phyloP scores from a whole-genome alignment of 176 grass and related monocot species.

The Cenchrus purpureus region DNA sequence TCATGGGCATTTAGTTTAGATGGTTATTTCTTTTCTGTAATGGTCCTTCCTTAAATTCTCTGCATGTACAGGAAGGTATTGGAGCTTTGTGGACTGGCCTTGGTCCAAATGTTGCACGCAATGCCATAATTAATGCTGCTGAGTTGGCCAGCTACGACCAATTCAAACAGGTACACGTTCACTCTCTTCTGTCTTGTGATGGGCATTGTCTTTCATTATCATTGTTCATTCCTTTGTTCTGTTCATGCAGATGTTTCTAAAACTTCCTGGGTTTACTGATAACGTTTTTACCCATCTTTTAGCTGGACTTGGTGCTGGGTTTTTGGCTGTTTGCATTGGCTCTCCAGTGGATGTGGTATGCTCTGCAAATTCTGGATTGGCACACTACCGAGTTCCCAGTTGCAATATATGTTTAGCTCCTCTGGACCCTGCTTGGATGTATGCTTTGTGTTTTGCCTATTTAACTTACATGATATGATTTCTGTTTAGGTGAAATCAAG shows the following conservation, averaged over 20 bases:
- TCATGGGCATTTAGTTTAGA: conserved; percentile 3
- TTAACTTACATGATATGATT: background rate
- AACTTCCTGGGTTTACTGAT: conserved; percentile 90
- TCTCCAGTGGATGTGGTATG: conserved; percentile 95
- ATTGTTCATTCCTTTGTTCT: conserved; percentile 50
- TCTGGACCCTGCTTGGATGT: conserved; percentile 4
- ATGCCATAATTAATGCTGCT: conserved; percentile 91
- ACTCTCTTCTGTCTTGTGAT: conserved; percentile 31
- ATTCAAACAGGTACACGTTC: conserved; percentile 69
- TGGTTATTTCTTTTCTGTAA: conserved; percentile 19
- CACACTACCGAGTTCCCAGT: background rate
- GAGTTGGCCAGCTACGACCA: conserved; percentile 96
- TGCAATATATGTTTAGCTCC: background rate
- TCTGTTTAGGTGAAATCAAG: conserved; percentile 87
- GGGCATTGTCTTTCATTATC: background rate
- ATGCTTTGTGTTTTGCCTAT: conserved; percentile 24
- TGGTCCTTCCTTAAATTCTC: conserved; percentile 31
- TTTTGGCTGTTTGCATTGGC: conserved; percentile 93
- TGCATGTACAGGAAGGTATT: conserved; percentile 75
- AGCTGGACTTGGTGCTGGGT: conserved; percentile 85
- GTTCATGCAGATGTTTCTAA: conserved; percentile 74
- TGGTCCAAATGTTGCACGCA: conserved; percentile 92
- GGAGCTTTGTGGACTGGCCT: conserved; percentile 86
- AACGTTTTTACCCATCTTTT: conserved; percentile 94
- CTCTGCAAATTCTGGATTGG: conserved; percentile 23